These are phyloP conservation scores for Hypoxylon subgilvum DNA, from an alignment of 495 filamentous ascomycete genomes.

Conservation along the genomic window DNA sequence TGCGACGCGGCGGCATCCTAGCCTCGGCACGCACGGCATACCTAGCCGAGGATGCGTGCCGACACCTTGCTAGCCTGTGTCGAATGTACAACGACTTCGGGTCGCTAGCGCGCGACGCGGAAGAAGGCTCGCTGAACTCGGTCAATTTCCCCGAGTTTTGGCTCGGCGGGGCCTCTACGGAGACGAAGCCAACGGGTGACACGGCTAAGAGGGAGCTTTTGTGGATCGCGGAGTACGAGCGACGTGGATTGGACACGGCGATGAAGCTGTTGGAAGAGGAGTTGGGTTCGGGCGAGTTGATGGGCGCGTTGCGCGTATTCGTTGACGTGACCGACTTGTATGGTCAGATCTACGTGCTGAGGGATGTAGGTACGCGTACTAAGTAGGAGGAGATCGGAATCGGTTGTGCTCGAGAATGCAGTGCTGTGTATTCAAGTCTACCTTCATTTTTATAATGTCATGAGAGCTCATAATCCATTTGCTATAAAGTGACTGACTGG, in stretches of 20 bases:
- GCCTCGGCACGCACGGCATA: conserved; percentile 30
- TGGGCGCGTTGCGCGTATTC: not conserved
- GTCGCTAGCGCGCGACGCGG: conserved; percentile 37
- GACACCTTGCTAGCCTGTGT: conserved; percentile 45
- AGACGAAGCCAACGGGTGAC: not conserved
- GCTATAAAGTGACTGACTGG: too few relatives aligned
- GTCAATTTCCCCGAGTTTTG: conserved; percentile 47
- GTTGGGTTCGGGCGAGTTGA: not conserved
- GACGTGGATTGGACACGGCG: not conserved
- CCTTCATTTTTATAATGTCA: too few relatives aligned
- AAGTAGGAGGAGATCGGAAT: too few relatives aligned
- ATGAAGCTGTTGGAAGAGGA: not conserved
- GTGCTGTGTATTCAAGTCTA: too few relatives aligned
- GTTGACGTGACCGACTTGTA: not conserved
- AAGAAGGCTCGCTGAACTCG: conserved; percentile 46
- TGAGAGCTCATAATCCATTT: too few relatives aligned
- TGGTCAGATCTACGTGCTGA: not conserved
- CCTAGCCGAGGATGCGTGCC: conserved; percentile 36
- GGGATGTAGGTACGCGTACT: too few relatives aligned
- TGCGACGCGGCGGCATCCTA: not conserved
- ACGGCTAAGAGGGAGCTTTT: not conserved
- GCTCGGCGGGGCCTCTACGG: not conserved
- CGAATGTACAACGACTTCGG: conserved; percentile 50
- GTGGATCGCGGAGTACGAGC: not conserved
- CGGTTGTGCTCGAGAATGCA: too few relatives aligned